Base-by-base conservation (phyloP, 768 basidiomycete species). In the Pleurotus eryngii region DNA sequence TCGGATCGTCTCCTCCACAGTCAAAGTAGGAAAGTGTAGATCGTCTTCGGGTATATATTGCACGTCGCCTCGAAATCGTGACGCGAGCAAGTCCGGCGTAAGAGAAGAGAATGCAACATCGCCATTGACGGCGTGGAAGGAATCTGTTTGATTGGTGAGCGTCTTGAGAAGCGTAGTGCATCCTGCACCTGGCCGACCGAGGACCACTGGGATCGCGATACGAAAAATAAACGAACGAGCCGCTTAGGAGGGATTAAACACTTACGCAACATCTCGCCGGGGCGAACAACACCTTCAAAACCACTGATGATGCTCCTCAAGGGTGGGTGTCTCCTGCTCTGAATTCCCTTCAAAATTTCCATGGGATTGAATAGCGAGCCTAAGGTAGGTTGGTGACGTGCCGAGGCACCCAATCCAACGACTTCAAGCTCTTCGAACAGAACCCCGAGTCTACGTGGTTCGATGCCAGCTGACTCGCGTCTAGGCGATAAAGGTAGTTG, bases 21-120 rank as follows among this genome's bases (percentile, higher is more conserved):
- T 90, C 24, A 96, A 77, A 7, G 88, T 90, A 4, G 92, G 89
- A 62, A 94, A 89, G 67, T 93, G 92, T 1, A 90, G 75, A 65
- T 95, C 92, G 62, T 92, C 92, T 72, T 91, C 92, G 0, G 90
- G 89, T 59, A 81, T 86, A 66, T 91, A 93, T 54, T 83, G 81
- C 1, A 90, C 85, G 64, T 92, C 92, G 11, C 92, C 94, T 3
- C 87, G 86, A 68, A 84, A 89, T 49, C 79, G 80, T 57, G 81
- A 78, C 55, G 68, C 62, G 54, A 95, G 79, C 53, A 91, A 78
- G 1, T 81, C 70, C 1, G 89, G 81, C 0, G 84, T 72, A 58
- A 95, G 78, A 1, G 90, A 85, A 65, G 90, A 89, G 64, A 95
- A 97, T 45, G 76, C 72, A 3, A 94, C 81, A 0, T 86, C 76